phyloP scores from a whole-genome alignment of 208 protist genomes.

The Vickermania spadyakhi region DNA sequence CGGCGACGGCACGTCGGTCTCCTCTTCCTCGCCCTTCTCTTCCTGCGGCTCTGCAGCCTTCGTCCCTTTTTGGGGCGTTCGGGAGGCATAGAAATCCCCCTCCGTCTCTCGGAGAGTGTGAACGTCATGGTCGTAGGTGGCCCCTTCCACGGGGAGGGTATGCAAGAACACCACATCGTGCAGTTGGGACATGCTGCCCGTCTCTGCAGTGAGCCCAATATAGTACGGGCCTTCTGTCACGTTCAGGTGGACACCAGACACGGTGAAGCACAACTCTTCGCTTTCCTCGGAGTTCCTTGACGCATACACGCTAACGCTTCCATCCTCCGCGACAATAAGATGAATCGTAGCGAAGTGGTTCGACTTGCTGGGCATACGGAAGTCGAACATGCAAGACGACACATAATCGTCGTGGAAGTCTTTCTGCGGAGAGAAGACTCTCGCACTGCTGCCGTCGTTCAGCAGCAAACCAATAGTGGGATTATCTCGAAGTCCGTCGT shows the following conservation, averaged over 20 bases:
- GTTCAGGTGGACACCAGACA: slow-evolving; percentile 23
- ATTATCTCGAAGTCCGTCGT: slow-evolving; percentile 70
- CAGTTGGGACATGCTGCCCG: slow-evolving; percentile 36
- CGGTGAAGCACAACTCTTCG: slow-evolving; percentile 37
- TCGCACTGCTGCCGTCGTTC: slow-evolving; percentile 17
- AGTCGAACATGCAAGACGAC: slow-evolving; percentile 50
- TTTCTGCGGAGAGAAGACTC: slow-evolving; percentile 24
- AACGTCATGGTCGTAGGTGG: slow-evolving; percentile 57
- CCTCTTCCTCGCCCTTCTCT: not conserved
- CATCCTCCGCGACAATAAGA: slow-evolving; percentile 21
- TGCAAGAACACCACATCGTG: slow-evolving; percentile 81
- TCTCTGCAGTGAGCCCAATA: slow-evolving; percentile 62
- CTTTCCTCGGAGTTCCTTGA: slow-evolving; percentile 27
- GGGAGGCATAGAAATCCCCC: not conserved
- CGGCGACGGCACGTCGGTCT: not conserved
- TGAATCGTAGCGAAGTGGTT: slow-evolving; percentile 35
- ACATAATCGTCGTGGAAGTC: slow-evolving; percentile 50
- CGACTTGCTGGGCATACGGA: slow-evolving; percentile 19
- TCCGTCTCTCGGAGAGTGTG: slow-evolving; percentile 2
- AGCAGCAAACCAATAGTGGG: slow-evolving; percentile 61
- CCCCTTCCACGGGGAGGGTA: slow-evolving; percentile 27
- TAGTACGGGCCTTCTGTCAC: slow-evolving; percentile 21
- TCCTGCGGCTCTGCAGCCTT: not conserved
- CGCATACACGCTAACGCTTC: slow-evolving; percentile 28
- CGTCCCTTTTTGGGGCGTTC: not conserved